Base-by-base conservation (phyloP, 306 rosid genomes). In the Cicer chorassanicum region DNA sequence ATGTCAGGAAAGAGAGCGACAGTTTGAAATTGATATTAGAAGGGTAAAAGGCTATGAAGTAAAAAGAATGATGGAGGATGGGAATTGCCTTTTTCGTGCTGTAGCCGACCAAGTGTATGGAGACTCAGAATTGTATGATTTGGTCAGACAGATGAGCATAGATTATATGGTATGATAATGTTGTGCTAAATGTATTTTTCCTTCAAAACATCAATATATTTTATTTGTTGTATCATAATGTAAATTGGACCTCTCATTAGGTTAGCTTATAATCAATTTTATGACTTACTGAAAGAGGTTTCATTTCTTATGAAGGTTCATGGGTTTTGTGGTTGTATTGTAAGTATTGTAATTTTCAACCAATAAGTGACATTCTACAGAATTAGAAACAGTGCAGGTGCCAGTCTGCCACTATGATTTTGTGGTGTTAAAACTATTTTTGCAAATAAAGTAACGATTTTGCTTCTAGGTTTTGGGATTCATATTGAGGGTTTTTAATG, bases 71-170 rank as follows among this genome's bases (percentile, higher is more conserved):
- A 67, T 84, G 86, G 91, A 70, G 85, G 99, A 94, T 87, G 99
- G 99, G 45, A 94, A 94, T 82, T 94, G 99, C 78, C 99, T 94
- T 75, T 94, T 94, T 73, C 97, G 96, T 77, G 97, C 97, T 48
- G 89, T 94, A 82, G 96, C 92, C 43, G 97, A 94, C 81, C 99
- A 90, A 81, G 99, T 94, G 69, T 94, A 94, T 74, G 99, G 99
- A 82, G 99, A 94, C 66, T 86, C 89, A 39, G 99, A 94, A 66
- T 40, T 10, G 1, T 90, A 82, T 78, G 99, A 94, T 81, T 65
- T 87, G 83, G 84, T 85, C 79, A 87, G 99, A 67, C 97, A 90
- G 80, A 85, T 90, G 97, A 88, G 97, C 85, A 90, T 94, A 12
- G 95, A 90, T 75, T 94, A 92, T 82, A 94, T 94, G 97, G 96